phyloP scores from a whole-genome alignment of 768 basidiomycete genomes.

The Lentinus tigrinus region DNA sequence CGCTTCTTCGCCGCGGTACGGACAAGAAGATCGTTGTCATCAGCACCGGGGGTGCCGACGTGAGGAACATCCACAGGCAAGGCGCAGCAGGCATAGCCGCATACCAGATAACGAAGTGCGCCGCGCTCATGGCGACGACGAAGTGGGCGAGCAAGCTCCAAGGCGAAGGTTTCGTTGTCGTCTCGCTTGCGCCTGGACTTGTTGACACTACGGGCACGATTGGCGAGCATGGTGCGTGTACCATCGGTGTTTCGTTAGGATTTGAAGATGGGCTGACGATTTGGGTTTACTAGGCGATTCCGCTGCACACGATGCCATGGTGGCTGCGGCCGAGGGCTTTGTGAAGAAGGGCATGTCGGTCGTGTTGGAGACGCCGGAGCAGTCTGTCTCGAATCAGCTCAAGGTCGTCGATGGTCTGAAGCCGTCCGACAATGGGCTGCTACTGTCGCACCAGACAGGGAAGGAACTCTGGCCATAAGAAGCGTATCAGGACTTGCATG shows the following conservation, averaged over 20 bases:
- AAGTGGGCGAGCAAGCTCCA: constrained; percentile 4
- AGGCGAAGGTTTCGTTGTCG: constrained; percentile 1
- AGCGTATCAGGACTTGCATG: no score
- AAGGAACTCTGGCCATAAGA: no score
- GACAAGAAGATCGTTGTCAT: constrained; percentile 35
- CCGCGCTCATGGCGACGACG: not conserved
- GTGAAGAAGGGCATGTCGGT: not conserved
- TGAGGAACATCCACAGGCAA: constrained; percentile 20
- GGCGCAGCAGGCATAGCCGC: not conserved
- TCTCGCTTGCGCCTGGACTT: not conserved
- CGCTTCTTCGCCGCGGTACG: constrained; percentile 30
- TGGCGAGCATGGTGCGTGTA: no score
- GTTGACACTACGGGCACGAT: constrained; percentile 32
- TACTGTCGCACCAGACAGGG: constrained; percentile 4
- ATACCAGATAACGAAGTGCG: constrained; percentile 1
- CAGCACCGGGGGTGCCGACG: constrained; percentile 29
- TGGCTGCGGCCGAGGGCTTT: not conserved
- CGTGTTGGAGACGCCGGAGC: not conserved
- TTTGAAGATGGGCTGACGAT: no score
- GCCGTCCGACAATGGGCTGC: not conserved
- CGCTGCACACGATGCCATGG: not conserved
- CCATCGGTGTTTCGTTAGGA: no score
- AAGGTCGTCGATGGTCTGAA: constrained; percentile 1
- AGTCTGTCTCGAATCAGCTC: constrained; percentile 9
- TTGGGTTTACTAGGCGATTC: not conserved